These are phyloP conservation scores for Lactarius vividus DNA, from an alignment of 768 basidiomycete genomes.

Conservation along the genomic window DNA sequence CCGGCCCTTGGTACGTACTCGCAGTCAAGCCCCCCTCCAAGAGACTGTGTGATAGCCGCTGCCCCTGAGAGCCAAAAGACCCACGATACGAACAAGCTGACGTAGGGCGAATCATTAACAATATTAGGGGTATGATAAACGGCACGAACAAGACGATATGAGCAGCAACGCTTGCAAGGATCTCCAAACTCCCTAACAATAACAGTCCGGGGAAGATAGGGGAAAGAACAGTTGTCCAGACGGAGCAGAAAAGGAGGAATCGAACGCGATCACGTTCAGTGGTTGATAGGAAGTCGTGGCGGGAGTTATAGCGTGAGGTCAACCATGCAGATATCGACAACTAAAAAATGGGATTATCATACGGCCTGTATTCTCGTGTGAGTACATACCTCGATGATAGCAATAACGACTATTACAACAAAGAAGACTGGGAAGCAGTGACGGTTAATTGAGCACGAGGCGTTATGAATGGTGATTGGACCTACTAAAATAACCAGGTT, in stretches of 20 bases:
- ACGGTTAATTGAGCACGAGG: background rate
- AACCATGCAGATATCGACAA: slow-evolving; percentile 74
- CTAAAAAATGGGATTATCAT: slow-evolving; percentile 36
- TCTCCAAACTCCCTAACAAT: background rate
- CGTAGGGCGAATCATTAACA: background rate
- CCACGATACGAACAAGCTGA: slow-evolving; percentile 28
- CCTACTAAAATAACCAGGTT: slow-evolving; percentile 24
- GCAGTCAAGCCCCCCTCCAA: slow-evolving; percentile 22
- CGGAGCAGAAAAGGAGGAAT: slow-evolving; percentile 29
- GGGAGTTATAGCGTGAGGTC: slow-evolving; percentile 54
- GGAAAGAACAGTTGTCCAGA: slow-evolving; percentile 26
- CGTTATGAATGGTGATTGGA: background rate
- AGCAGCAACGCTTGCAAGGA: slow-evolving; percentile 19
- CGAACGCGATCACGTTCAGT: slow-evolving; percentile 51
- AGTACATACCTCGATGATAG: slow-evolving; percentile 24
- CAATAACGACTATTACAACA: slow-evolving; percentile 16
- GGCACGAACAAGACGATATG: slow-evolving; percentile 24
- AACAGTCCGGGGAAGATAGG: slow-evolving; percentile 23
- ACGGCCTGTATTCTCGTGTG: background rate
- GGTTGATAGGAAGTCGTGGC: slow-evolving; percentile 48
- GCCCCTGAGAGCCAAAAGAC: slow-evolving; percentile 30
- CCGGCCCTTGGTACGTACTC: slow-evolving; percentile 8
- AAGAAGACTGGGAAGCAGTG: slow-evolving; percentile 18
- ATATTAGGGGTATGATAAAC: background rate
- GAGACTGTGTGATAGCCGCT: slow-evolving; percentile 21